These are phyloP conservation scores for Tillandsia leiboldiana DNA, from an alignment of 176 grass and related monocot species.

Conservation along the genomic window DNA sequence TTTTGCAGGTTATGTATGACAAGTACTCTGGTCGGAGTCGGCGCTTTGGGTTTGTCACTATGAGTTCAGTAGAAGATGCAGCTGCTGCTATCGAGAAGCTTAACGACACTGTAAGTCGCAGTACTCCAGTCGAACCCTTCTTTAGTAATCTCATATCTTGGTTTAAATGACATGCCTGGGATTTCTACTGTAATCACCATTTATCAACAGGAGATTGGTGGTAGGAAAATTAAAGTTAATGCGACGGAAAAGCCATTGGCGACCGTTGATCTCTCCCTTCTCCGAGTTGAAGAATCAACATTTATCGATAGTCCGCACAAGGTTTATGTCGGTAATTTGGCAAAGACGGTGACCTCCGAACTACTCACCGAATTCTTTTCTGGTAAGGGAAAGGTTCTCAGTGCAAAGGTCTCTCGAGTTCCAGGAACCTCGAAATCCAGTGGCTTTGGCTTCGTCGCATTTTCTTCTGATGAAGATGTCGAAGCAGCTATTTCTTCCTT, in stretches of 20 bases:
- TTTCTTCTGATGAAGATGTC: conserved; percentile 81
- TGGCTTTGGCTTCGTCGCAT: conserved; percentile 79
- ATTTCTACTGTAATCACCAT: not conserved
- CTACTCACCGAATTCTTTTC: conserved; percentile 83
- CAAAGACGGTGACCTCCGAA: conserved; percentile 63
- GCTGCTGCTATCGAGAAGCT: conserved; percentile 52
- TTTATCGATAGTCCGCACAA: conserved; percentile 91
- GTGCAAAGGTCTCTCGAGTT: conserved; percentile 69
- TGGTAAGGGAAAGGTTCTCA: conserved; percentile 77
- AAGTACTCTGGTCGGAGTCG: conserved; percentile 86
- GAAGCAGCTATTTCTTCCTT: conserved; percentile 73
- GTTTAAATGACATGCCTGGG: too few species aligned
- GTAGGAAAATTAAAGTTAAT: conserved; percentile 86
- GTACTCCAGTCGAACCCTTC: not conserved
- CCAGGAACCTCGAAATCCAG: conserved; percentile 79
- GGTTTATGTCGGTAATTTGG: conserved; percentile 95
- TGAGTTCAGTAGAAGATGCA: conserved; percentile 52
- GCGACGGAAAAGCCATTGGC: conserved; percentile 71
- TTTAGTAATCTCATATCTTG: conserved; percentile 1
- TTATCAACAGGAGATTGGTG: conserved; percentile 65
- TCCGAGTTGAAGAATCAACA: conserved; percentile 48
- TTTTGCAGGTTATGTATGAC: conserved; percentile 91
- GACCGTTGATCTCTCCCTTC: conserved; percentile 31
- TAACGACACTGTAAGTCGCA: conserved; percentile 54
- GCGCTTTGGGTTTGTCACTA: conserved; percentile 91